These are phyloP conservation scores for Debaryomyces sp. DNA, from an alignment of 1,139 yeast species.

Conservation along the genomic window DNA sequence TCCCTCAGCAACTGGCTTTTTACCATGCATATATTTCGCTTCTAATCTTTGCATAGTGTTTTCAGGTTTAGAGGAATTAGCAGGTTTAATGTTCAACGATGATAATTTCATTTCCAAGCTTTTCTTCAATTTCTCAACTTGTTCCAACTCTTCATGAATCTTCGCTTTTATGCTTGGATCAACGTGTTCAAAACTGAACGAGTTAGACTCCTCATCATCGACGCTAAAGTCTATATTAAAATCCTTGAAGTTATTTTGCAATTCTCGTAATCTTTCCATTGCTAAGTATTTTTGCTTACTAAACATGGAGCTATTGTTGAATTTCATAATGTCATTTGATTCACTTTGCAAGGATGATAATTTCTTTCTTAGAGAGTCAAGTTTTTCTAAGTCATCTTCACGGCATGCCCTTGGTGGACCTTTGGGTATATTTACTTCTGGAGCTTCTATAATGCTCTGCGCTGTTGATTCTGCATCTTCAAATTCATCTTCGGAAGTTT, in stretches of 20 bases:
- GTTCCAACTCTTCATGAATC: conserved; percentile 47
- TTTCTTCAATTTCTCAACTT: conserved; percentile 48
- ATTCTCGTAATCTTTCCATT: conserved; percentile 63
- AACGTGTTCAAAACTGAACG: conserved; percentile 18
- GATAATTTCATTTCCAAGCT: conserved; percentile 42
- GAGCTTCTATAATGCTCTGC: conserved; percentile 8
- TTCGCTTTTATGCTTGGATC: conserved; percentile 42
- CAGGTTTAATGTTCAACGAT: conserved; percentile 15
- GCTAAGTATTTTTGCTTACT: conserved; percentile 63
- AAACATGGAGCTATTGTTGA: conserved; percentile 61
- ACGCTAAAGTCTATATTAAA: conserved; percentile 57
- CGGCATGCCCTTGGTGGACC: conserved; percentile 41
- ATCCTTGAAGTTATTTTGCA: conserved; percentile 62
- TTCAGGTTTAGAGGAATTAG: conserved; percentile 20
- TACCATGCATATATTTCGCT: conserved; percentile 54
- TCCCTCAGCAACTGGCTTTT: conserved; percentile 20
- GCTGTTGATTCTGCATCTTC: conserved; percentile 21
- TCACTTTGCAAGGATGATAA: conserved; percentile 66
- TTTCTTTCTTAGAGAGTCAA: conserved; percentile 59
- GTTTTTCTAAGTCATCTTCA: conserved; percentile 44
- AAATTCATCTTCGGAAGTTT: conserved; percentile 11
- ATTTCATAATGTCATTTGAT: conserved; percentile 73
- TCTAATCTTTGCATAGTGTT: conserved; percentile 39
- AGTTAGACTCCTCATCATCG: conserved; percentile 19
- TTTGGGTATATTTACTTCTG: conserved; percentile 15